Evolutionary conservation across 208 protist genomes (phyloP), one percentile per base, ranked within the genome.

Genomic region (Trypanosoma rangeli): DNA sequence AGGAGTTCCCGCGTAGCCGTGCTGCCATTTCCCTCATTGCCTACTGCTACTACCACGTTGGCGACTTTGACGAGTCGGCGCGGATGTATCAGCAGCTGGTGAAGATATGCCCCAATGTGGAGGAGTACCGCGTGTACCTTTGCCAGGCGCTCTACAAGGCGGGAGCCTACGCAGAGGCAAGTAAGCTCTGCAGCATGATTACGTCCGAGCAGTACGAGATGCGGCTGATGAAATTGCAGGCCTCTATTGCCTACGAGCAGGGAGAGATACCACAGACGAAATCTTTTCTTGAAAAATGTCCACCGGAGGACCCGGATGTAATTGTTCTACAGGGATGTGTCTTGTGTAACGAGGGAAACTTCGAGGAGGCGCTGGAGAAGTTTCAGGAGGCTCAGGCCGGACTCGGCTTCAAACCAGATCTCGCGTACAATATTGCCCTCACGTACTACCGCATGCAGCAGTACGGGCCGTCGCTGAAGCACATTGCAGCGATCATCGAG

Each of bases 381-480:
- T 99, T 99, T 73, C 74, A 87, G 53, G 92, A 98, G 71, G 96
- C 97, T n/a, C 89, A 97, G 67, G 89, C 89, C 52, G 74, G 82
- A 16, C 71, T 95, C 0, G 97, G 97, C 10, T 95, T 87, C 69
- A 87, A 96, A 44, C 83, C 96, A 28, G 82, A 98, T 54, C 78
- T 99, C 48, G 84, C 89, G n/a, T 99, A 99, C 87, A 98, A 98
- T 81, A 96, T 99, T 59, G 97, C 96, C 0, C 84, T 99, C 22
- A 97, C 96, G 62, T 90, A 98, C 68, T 99, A 98, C 84, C 79
- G 88, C 53, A 90, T 98, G 83, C 94, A 97, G 80, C 92, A 98
- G 76, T 98, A 98, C 78, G 96, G 86, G 8, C 80, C 86, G 0
- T 93, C 97, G 16, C 82, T 98, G 46, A 97, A 96, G 74, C 84